phyloP scores from a whole-genome alignment of 345 rosid species.

The Gossypium herbaceum region DNA sequence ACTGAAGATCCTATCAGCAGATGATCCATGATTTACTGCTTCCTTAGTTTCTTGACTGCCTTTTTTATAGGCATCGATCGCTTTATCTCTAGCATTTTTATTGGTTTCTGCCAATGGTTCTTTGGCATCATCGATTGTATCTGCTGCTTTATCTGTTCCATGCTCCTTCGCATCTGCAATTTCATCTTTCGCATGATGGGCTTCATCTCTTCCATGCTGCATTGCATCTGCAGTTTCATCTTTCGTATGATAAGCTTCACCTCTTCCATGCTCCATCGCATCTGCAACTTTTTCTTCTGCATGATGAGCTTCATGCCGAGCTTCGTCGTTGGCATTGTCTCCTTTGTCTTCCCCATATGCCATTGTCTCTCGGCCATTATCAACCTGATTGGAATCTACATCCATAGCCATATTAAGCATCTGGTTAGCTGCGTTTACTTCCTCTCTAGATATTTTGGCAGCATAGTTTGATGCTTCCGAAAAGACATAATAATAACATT shows the following conservation, averaged over 20 bases:
- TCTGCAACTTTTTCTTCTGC: constrained; percentile 23
- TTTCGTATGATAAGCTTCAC: constrained; percentile 18
- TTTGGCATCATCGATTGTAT: not conserved
- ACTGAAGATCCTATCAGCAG: too few relatives aligned
- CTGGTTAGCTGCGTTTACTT: constrained; percentile 17
- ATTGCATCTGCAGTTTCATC: not conserved
- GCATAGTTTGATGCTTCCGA: constrained; percentile 28
- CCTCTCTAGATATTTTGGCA: constrained; percentile 29
- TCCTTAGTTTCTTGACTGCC: not conserved
- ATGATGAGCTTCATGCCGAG: constrained; percentile 1
- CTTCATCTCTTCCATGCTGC: constrained; percentile 20
- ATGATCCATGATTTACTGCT: too few relatives aligned
- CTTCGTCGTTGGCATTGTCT: constrained; percentile 15
- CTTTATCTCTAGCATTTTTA: not conserved
- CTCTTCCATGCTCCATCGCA: constrained; percentile 26
- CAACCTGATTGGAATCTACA: constrained; percentile 18
- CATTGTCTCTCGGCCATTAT: constrained; percentile 23
- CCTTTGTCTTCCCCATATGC: constrained; percentile 29
- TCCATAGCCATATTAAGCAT: not conserved
- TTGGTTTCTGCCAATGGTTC: not conserved
- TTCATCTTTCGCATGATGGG: constrained; percentile 13
- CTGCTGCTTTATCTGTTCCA: not conserved
- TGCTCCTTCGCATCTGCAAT: not conserved
- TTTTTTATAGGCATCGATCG: not conserved
- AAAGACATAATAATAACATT: not conserved